phyloP scores from a whole-genome alignment of 1,139 yeast genomes.

The Lodderomyces margitis region DNA sequence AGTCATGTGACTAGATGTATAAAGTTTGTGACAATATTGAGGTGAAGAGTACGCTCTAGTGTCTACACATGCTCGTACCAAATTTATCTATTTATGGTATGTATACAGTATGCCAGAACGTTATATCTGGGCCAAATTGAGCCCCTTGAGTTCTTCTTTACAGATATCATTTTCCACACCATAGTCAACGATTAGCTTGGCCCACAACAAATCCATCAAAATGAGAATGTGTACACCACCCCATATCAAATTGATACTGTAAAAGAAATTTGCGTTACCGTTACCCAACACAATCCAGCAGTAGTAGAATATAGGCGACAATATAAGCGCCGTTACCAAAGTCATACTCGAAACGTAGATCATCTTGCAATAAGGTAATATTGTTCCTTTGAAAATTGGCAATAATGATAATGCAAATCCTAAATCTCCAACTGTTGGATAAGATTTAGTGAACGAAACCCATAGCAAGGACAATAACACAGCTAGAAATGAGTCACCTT shows the following conservation, averaged over 20 bases:
- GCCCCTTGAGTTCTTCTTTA: conserved; percentile 16
- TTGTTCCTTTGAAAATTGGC: conserved; percentile 51
- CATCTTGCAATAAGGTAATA: conserved; percentile 35
- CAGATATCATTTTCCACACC: conserved; percentile 41
- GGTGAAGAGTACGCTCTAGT: no score
- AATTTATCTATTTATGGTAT: no score
- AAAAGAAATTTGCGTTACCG: conserved; percentile 94
- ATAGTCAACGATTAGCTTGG: conserved; percentile 69
- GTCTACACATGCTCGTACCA: no score
- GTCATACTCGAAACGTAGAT: conserved; percentile 39
- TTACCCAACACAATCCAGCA: conserved; percentile 94
- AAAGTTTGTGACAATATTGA: no score
- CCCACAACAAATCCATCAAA: conserved; percentile 81
- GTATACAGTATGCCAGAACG: no score
- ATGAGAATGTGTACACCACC: conserved; percentile 69
- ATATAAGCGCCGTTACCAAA: conserved; percentile 33
- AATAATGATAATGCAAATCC: conserved; percentile 65
- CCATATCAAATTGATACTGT: conserved; percentile 86
- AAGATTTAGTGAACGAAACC: conserved; percentile 73
- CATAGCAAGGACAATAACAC: conserved; percentile 63
- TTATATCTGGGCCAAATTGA: conserved; percentile 45
- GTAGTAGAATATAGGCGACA: conserved; percentile 88
- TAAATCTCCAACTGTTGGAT: conserved; percentile 84
- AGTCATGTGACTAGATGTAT: conserved; percentile 11
- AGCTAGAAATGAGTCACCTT: conserved; percentile 62